Evolutionary conservation across 106 monocot genomes (phyloP).

Genomic region (Acorus calamus): DNA sequence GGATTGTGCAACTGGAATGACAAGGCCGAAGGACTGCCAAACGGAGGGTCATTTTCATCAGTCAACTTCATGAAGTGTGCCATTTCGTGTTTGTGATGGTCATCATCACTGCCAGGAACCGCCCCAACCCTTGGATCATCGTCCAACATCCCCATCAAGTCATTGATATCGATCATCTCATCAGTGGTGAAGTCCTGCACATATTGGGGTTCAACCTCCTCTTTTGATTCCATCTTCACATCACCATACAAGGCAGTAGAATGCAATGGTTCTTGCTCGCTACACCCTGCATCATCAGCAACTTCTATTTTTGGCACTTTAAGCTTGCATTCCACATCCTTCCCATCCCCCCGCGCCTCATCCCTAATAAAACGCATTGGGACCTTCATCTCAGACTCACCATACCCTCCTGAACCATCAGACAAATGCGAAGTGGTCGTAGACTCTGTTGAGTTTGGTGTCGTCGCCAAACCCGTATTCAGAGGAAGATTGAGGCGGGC

Average conservation of each 20-base stretch:
- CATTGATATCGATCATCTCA: constrained; percentile 32
- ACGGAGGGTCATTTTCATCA: too few species aligned
- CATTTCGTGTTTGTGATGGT: not conserved
- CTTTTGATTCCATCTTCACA: not conserved
- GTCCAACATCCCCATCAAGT: constrained; percentile 33
- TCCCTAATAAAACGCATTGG: too few species aligned
- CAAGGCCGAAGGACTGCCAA: not conserved
- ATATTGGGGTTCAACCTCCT: not conserved
- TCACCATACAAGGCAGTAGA: too few species aligned
- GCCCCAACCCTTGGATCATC: not conserved
- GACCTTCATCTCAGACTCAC: too few species aligned
- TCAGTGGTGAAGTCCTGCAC: constrained; percentile 6
- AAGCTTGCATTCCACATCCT: not conserved
- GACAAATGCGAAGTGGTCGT: too few species aligned
- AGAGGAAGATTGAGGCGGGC: too few species aligned
- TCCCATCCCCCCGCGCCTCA: too few species aligned
- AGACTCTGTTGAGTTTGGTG: too few species aligned
- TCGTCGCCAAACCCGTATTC: too few species aligned
- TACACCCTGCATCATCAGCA: not conserved
- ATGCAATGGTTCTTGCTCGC: not conserved
- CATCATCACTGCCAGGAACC: not conserved
- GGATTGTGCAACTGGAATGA: constrained; percentile 24
- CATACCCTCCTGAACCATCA: too few species aligned
- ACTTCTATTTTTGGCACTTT: constrained; percentile 12
- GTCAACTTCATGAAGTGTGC: not conserved